Evolutionary conservation across 179 eudicot genomes (phyloP).

Genomic region (Beta lomatogona): DNA sequence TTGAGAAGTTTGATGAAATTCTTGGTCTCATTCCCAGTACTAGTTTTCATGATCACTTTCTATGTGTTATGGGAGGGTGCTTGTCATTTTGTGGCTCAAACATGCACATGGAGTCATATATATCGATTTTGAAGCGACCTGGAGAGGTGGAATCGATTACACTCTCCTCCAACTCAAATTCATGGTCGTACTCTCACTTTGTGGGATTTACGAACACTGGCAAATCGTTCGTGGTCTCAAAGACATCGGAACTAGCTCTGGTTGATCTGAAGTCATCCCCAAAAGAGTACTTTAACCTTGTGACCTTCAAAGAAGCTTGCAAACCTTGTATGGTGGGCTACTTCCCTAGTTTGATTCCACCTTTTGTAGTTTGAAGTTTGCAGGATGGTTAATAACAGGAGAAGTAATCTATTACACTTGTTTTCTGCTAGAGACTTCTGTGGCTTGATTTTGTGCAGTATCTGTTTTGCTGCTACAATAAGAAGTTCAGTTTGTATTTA

Average conservation of each 20-base stretch:
- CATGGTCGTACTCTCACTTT: slow-evolving; percentile 24
- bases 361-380: neutral
- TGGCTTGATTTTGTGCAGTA: too few species aligned
- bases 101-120: slow-evolving; percentile 7
- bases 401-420: neutral
- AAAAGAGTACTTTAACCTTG: slow-evolving; percentile 20
- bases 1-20: slow-evolving; percentile 31
- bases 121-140: slow-evolving; percentile 32
- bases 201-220: slow-evolving; percentile 32
- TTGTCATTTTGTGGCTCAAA: slow-evolving; percentile 25
- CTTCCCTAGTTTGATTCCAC: slow-evolving; percentile 37
- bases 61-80: slow-evolving; percentile 35
- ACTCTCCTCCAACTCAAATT: neutral
- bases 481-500: too few species aligned
- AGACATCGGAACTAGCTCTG: slow-evolving; percentile 23
- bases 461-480: too few species aligned
- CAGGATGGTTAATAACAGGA: neutral
- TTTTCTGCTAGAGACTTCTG: neutral
- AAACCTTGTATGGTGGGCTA: slow-evolving; percentile 21
- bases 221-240: slow-evolving; percentile 26
- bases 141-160: slow-evolving; percentile 19
- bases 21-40: slow-evolving; percentile 19
- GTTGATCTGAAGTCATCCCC: slow-evolving; percentile 15
- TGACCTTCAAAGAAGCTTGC: slow-evolving; percentile 21
- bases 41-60: slow-evolving; percentile 22